Base-by-base conservation (phyloP, 805 yeast species). In the Saccharomycopsis javanensis region DNA sequence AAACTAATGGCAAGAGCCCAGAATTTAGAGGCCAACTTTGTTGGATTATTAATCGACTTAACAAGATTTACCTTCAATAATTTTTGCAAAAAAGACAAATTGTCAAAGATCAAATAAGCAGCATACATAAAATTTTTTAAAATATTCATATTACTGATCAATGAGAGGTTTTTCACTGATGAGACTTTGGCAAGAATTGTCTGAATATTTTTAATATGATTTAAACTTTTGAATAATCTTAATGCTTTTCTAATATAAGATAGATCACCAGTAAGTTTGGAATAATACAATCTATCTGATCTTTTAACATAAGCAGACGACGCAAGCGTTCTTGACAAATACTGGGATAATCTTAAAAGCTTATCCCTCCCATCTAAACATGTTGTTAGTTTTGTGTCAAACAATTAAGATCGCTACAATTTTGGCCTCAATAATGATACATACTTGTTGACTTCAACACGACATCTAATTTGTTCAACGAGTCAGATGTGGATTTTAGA, bases 341-440 rank as follows among this genome's bases (percentile, higher is more conserved):
- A 60, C 27, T 60, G 62, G n/a, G 56, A 18, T 5, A 57, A 16
- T 34, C 62, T 30, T 10, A 42, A 30, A 13, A 60, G 33, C 53
- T 60, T 60, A 46, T 60, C 62, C 18, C 62, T 18, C 1, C 62
- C 62, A 27, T 42, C 62, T 59, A 34, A 11, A 31, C 10, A 13
- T 10, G 15, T 30, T 31, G 35, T 31, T 31, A 2, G 48, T 42
- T 42, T 10, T 2, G 5, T 35, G 6, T 11, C 18, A 35, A 20
- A 15, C 15, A 35, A 35, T 13, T 6, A 5, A 18, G 7, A 20
- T 7, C 48, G 5, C 8, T 20, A 10, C 4, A 5, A 8, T 30
- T 30, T 31, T 5, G n/a, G 13, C 11, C 10, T 31, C 35, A 2
- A 20, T 20, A 10, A 37, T 10, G 27, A 28, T 42, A 42, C 48